phyloP scores from a whole-genome alignment of 2,329 filamentous ascomycete species.

The Ceratocystiopsis sp. region DNA sequence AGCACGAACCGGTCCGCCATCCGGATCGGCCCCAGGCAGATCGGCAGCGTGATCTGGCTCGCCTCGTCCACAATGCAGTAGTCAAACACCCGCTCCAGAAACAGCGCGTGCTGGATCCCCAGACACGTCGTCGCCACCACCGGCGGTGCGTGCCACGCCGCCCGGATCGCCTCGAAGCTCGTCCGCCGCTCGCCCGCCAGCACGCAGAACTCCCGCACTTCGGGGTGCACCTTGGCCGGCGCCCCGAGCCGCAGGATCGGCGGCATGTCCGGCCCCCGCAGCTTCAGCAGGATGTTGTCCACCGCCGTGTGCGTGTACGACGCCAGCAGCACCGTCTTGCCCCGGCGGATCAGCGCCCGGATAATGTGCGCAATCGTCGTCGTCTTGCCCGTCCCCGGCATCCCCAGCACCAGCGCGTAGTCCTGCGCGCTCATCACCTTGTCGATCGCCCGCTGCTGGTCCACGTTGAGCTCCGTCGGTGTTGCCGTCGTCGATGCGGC shows the following conservation, averaged over 20 bases:
- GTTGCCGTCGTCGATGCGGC: slow-evolving; percentile 25
- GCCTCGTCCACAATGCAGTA: slow-evolving; percentile 98
- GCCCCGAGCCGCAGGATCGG: slow-evolving; percentile 74
- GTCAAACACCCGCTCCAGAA: slow-evolving; percentile 79
- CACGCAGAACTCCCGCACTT: slow-evolving; percentile 71
- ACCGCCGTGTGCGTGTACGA: slow-evolving; percentile 97
- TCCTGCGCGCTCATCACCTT: slow-evolving; percentile 94
- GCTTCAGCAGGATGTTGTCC: slow-evolving; percentile 92
- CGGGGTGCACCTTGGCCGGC: slow-evolving; percentile 68
- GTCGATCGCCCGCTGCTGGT: slow-evolving; percentile 71
- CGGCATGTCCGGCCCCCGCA: slow-evolving; percentile 43
- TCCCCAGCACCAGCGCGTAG: slow-evolving; percentile 92
- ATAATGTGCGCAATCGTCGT: slow-evolving; percentile 98
- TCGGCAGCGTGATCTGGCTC: slow-evolving; percentile 89
- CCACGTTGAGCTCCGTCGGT: slow-evolving; percentile 55
- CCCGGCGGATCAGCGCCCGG: slow-evolving; percentile 67
- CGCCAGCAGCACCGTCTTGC: slow-evolving; percentile 82
- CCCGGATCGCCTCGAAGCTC: slow-evolving; percentile 67
- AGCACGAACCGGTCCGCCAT: slow-evolving; percentile 88
- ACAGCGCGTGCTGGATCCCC: slow-evolving; percentile 76
- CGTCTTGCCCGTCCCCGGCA: slow-evolving; percentile 97
- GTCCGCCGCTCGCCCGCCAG: slow-evolving; percentile 58
- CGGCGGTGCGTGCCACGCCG: slow-evolving; percentile 68
- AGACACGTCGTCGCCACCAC: slow-evolving; percentile 93
- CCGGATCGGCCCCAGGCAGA: slow-evolving; percentile 83